Percentiles rank a stretch among this genome's conserved stretches.
Conservation (phyloP, 768 basidiomycete species). For the Boletellus emodensis region DNA sequence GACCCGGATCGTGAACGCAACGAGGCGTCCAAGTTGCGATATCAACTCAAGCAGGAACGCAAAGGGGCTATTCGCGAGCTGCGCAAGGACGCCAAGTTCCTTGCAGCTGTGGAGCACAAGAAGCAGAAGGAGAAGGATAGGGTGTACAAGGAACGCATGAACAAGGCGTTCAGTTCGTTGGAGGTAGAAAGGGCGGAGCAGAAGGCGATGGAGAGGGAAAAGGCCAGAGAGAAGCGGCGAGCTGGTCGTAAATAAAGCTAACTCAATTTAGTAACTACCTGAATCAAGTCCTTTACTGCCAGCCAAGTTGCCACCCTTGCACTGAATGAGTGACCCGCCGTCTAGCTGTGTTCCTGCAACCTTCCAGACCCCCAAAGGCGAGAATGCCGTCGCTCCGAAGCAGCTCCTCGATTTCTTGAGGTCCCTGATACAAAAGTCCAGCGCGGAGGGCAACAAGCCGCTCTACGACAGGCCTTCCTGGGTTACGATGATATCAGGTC, state of each 20-base stretch:
- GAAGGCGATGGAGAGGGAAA: constrained; percentile 86
- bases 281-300: neutral
- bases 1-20: constrained; percentile 94
- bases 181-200: constrained; percentile 92
- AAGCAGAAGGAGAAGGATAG: constrained; percentile 82
- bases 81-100: constrained; percentile 91
- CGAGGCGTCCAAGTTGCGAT: constrained; percentile 78
- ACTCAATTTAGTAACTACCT: constrained; percentile 2
- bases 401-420: constrained; percentile 43
- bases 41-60: constrained; percentile 89
- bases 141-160: constrained; percentile 78
- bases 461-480: constrained; percentile 41
- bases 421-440: constrained; percentile 34
- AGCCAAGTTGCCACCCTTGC: neutral
- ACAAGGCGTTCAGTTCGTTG: constrained; percentile 69
- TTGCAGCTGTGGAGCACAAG: constrained; percentile 83
- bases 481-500: constrained; percentile 46
- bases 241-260: constrained; percentile 61
- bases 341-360: constrained; percentile 28
- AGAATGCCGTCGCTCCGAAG: constrained; percentile 27
- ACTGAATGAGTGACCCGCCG: constrained; percentile 23
- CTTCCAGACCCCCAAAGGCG: constrained; percentile 29
- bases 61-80: constrained; percentile 97
- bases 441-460: constrained; percentile 30
- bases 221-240: constrained; percentile 69